Evolutionary conservation across 192 early-diverging fungal genomes (phyloP).

Genomic region (Coemansia reversa): DNA sequence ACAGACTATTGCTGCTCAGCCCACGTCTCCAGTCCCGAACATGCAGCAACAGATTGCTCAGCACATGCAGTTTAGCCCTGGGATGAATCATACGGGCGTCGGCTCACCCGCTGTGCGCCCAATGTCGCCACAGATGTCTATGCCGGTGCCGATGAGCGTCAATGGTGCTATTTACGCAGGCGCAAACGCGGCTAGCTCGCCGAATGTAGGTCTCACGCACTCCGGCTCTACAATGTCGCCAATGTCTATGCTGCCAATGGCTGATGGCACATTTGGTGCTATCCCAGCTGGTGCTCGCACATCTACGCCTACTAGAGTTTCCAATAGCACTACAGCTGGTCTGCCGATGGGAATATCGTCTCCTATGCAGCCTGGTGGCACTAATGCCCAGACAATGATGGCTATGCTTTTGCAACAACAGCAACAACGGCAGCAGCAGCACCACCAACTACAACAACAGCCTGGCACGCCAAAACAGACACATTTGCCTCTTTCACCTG

Average conservation of each 20-base stretch:
- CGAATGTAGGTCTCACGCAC: conserved; percentile 17
- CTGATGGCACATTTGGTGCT: conserved; percentile 13
- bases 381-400: conserved; percentile 49
- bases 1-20: conserved; percentile 11
- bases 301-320: conserved; percentile 7
- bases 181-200: conserved; percentile 17
- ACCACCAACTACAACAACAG: conserved; percentile 23
- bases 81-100: conserved; percentile 20
- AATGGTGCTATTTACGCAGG: conserved; percentile 2
- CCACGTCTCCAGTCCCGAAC: conserved; percentile 16
- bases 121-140: conserved; percentile 10
- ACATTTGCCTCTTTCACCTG: conserved; percentile 28
- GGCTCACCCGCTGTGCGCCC: conserved; percentile 18
- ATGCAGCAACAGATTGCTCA: conserved; percentile 7
- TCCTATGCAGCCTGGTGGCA: conserved; percentile 15
- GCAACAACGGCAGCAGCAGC: conserved; percentile 31
- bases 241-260: neutral
- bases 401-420: conserved; percentile 47
- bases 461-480: conserved; percentile 32
- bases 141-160: conserved; percentile 9
- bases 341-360: conserved; percentile 17
- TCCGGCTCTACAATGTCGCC: conserved; percentile 20
- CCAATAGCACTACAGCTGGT: conserved; percentile 4
- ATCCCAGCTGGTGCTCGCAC: conserved; percentile 2
- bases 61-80: conserved; percentile 15